Conservation (phyloP, 2,329 filamentous ascomycete genomes). For the Talaromyces verruculosus region DNA sequence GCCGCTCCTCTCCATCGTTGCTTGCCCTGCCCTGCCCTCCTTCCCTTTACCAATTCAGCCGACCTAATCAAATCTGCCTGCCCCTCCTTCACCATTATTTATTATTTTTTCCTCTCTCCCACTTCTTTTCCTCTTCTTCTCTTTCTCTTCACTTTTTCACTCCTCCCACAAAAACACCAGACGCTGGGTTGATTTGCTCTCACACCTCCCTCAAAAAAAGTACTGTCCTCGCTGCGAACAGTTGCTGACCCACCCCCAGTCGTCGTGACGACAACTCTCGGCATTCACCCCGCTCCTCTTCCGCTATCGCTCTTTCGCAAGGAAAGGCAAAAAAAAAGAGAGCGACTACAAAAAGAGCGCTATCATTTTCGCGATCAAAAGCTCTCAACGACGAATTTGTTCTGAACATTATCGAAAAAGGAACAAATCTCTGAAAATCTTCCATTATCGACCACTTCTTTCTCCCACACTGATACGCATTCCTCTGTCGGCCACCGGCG, state of each 20-base stretch:
- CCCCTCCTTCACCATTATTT: constrained; percentile 19
- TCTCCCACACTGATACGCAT: constrained; percentile 26
- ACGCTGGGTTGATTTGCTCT: constrained; percentile 19
- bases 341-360: background rate
- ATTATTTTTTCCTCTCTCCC: constrained; percentile 5
- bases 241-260: constrained; percentile 22
- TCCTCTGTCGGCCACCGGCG: constrained; percentile 44
- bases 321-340: background rate
- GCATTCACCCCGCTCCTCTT: constrained; percentile 18
- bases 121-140: background rate
- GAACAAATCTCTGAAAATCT: background rate
- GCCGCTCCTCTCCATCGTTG: constrained; percentile 3
- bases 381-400: background rate
- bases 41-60: constrained; percentile 13
- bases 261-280: constrained; percentile 22
- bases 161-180: constrained; percentile 8
- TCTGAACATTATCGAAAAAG: background rate
- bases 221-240: constrained; percentile 15
- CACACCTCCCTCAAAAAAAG: background rate
- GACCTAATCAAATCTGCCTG: constrained; percentile 10
- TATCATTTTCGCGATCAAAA: background rate
- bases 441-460: background rate
- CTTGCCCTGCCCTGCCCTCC: background rate
- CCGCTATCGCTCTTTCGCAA: constrained; percentile 19
- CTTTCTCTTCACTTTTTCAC: constrained; percentile 4